These are phyloP conservation scores for Lepraria neglecta DNA, from an alignment of 495 filamentous ascomycete species.

Conservation along the genomic window DNA sequence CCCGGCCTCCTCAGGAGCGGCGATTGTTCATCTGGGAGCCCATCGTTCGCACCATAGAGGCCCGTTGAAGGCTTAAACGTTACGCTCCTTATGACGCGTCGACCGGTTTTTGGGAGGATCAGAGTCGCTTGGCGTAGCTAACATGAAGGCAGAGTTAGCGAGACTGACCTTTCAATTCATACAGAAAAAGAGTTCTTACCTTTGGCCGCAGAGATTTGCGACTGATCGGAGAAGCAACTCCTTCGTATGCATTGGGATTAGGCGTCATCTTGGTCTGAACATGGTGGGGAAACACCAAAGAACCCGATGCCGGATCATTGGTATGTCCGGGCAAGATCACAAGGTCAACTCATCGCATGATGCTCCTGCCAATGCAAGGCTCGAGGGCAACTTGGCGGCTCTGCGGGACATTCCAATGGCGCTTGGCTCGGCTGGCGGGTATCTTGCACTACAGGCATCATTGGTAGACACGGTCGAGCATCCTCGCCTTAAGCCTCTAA, in stretches of 20 bases:
- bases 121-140: conserved; percentile 51
- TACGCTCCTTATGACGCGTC: conserved; percentile 47
- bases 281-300: conserved; percentile 6
- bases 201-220: conserved; percentile 40
- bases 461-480: background rate
- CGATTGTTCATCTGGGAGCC: conserved; percentile 36
- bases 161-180: conserved; percentile 13
- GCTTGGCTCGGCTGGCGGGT: background rate
- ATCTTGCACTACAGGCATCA: conserved; percentile 4
- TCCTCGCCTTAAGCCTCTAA: background rate
- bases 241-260: conserved; percentile 1
- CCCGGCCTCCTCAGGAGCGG: conserved; percentile 34
- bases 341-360: background rate
- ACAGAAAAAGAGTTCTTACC: conserved; percentile 21
- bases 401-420: background rate
- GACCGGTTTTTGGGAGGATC: conserved; percentile 48
- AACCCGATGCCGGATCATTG: conserved; percentile 7
- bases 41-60: conserved; percentile 26
- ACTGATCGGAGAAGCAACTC: background rate
- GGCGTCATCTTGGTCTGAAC: conserved; percentile 14
- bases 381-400: background rate
- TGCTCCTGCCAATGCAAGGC: background rate
- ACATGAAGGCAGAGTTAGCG: background rate
- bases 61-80: conserved; percentile 36
- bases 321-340: background rate